Evolutionary conservation across 495 filamentous ascomycete species (phyloP), one percentile per base, ranked within the genome.

Genomic region (Neurospora pannonica): DNA sequence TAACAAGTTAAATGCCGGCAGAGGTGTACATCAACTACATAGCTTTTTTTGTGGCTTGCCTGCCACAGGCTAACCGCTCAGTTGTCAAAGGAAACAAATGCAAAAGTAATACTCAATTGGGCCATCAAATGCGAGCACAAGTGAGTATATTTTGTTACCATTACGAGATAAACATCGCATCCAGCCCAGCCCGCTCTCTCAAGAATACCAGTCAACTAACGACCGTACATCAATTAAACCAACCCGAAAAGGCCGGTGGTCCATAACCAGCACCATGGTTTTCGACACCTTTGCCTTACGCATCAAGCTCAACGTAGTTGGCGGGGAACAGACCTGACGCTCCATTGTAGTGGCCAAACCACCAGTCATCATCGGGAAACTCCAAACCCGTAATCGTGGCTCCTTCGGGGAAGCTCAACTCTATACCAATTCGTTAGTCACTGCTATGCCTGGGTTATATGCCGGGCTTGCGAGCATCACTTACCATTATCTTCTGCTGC

Each of bases 301-400:
- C 81, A 75, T 91, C 86, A 74, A 93, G 84, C 78, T 91, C 83
- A 62, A 94, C 92, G 80, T 94, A 94, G 79, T 93, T 94, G 75
- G 92, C 89, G n/a, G 92, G 92, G 88, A 99, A 99, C n/a, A 98
- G 86, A 34, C 96, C 96, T 8, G 87, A 88, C 73, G 89, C 88
- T 10, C 94, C 93, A 31, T 88, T 84, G 78, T 93, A 97, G 75
- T 93, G 89, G 43, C 96, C 96, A 75, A 93, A 90, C 96, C 96
- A 99, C 96, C 96, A 99, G 80, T 98, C 96, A 75, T 98, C 94
- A 80, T 98, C 96, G 5, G 97, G 97, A 84, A 98, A 98, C 83
- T 98, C 93, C 34, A 89, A 76, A 71, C 84, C 78, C 31, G 84
- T 88, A 70, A 99, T 93, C 69, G 85, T 93, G 37, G 92, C 95